Conservation (phyloP, 768 basidiomycete genomes). For the Candolleomyces eurysporus region DNA sequence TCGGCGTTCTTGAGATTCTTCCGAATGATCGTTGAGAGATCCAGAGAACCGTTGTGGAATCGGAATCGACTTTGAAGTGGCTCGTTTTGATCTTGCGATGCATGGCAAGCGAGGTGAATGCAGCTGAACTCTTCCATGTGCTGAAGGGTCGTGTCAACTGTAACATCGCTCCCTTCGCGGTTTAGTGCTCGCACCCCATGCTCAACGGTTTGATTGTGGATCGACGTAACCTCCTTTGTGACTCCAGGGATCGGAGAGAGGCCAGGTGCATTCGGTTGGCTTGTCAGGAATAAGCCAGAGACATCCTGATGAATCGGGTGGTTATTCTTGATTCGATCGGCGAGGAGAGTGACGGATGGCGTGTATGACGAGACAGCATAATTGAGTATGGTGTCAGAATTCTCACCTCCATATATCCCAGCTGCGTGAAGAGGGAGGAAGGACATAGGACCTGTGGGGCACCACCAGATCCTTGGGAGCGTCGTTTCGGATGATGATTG, state of each 20-base stretch:
- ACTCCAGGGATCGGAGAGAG: constrained; percentile 9
- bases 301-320: neutral
- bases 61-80: constrained; percentile 23
- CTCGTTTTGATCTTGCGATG: constrained; percentile 20
- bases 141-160: constrained; percentile 8
- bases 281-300: constrained; percentile 2
- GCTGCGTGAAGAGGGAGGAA: constrained; percentile 6
- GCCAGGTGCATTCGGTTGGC: constrained; percentile 1
- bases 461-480: constrained; percentile 3
- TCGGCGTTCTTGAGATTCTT: constrained; percentile 13
- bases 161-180: constrained; percentile 13
- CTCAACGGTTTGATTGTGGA: neutral
- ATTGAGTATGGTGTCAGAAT: neutral
- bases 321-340: neutral
- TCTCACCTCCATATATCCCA: neutral
- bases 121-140: constrained; percentile 14
- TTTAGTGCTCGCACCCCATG: constrained; percentile 18
- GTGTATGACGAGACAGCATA: constrained; percentile 8
- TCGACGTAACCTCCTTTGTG: neutral
- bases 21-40: constrained; percentile 12
- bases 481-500: neutral
- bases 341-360: constrained; percentile 1
- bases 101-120: constrained; percentile 35
- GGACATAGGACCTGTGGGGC: constrained; percentile 5
- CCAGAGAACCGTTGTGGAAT: constrained; percentile 18